Conservation (phyloP, 805 yeast genomes). For the Torulaspora delbrueckii region DNA sequence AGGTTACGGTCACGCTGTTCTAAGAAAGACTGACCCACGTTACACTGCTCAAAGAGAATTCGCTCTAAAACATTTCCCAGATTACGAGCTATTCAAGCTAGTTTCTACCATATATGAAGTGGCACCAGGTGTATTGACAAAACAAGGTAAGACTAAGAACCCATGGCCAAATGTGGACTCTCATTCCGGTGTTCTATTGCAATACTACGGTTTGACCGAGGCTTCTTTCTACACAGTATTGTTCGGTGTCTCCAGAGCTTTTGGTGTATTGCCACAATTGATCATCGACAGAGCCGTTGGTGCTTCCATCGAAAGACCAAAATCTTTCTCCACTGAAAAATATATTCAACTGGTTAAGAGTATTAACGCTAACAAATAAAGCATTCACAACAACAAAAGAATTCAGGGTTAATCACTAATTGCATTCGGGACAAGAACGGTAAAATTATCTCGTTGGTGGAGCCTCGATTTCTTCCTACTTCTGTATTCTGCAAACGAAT, state of each 20-base stretch:
- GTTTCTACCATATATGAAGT: slow-evolving; percentile 75
- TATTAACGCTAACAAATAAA: slow-evolving; percentile 26
- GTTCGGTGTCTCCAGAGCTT: slow-evolving; percentile 82
- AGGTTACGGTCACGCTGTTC: slow-evolving; percentile 85
- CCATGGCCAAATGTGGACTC: slow-evolving; percentile 93
- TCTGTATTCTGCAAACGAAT: slow-evolving; percentile 5
- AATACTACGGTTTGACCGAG: slow-evolving; percentile 80
- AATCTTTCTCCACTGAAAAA: slow-evolving; percentile 90
- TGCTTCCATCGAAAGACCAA: slow-evolving; percentile 81
- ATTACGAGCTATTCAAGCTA: slow-evolving; percentile 71
- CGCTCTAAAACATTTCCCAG: slow-evolving; percentile 70
- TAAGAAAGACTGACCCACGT: slow-evolving; percentile 86
- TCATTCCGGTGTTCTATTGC: slow-evolving; percentile 79
- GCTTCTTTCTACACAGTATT: slow-evolving; percentile 79
- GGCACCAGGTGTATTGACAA: slow-evolving; percentile 73
- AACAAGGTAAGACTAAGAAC: slow-evolving; percentile 87
- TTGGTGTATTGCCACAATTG: slow-evolving; percentile 81
- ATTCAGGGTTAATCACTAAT: background rate
- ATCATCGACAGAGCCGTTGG: slow-evolving; percentile 82
- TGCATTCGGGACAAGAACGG: background rate
- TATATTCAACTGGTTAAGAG: slow-evolving; percentile 72
- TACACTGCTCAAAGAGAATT: slow-evolving; percentile 82
- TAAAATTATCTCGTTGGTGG: background rate
- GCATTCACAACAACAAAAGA: background rate
- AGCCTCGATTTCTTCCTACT: background rate